Percentiles rank a stretch among this genome's conserved stretches.
These are phyloP conservation scores for Hyaloperonospora brassicae DNA, from an alignment of 352 stramenopile species.

Conservation along the genomic window DNA sequence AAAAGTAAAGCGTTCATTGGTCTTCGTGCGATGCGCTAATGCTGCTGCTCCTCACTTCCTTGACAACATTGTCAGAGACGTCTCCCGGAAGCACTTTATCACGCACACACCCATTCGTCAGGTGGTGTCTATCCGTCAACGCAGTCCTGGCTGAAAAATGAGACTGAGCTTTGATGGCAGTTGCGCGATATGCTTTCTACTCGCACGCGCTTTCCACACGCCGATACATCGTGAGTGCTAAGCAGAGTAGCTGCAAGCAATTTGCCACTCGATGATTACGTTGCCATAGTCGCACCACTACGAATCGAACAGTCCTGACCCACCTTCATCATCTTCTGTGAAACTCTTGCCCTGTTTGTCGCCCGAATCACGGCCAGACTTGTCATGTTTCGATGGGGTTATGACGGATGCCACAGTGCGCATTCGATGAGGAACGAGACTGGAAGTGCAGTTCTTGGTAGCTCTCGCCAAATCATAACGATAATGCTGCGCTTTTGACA, in stretches of 20 bases:
- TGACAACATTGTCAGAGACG: conserved; percentile 21
- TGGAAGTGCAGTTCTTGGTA: neutral
- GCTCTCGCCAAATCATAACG: conserved; percentile 10
- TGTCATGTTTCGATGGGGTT: neutral
- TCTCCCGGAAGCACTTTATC: conserved; percentile 69
- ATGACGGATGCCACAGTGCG: neutral
- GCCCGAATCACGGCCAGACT: conserved; percentile 6
- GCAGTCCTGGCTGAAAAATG: conserved; percentile 61
- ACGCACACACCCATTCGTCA: conserved; percentile 39
- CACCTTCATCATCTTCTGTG: conserved; percentile 19
- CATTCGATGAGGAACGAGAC: conserved; percentile 6
- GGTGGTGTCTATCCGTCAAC: conserved; percentile 29
- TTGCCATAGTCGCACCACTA: conserved; percentile 1
- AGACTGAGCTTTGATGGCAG: conserved; percentile 9
- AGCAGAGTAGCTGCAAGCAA: conserved; percentile 14
- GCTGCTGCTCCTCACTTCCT: conserved; percentile 13
- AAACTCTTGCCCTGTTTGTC: conserved; percentile 3
- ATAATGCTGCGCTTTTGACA: conserved; percentile 9
- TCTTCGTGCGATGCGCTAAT: conserved; percentile 3
- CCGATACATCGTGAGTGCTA: too few relatives aligned
- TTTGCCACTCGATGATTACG: conserved; percentile 18
- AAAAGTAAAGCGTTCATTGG: neutral
- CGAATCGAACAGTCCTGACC: conserved; percentile 16
- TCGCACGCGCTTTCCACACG: conserved; percentile 1
- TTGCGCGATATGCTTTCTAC: conserved; percentile 17